Percentiles rank a stretch among this genome's conserved stretches.
These are phyloP conservation scores for Penicillium sp. DNA, from an alignment of 2,329 filamentous ascomycete genomes.

Conservation along the genomic window DNA sequence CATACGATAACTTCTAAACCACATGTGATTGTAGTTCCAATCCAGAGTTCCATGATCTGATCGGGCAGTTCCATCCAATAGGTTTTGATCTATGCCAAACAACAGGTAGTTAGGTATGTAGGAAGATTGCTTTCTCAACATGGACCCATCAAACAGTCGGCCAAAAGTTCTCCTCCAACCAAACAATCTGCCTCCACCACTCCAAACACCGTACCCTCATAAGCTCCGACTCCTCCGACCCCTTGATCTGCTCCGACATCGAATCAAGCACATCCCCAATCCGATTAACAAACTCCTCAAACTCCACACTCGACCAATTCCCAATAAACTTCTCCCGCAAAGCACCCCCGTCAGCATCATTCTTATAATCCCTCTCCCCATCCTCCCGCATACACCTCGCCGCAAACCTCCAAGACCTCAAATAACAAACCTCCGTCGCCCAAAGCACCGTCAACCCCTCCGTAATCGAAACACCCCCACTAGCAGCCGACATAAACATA, in stretches of 20 bases:
- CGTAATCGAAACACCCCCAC: slow-evolving; percentile 52
- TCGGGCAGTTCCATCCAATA: no score
- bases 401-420: slow-evolving; percentile 55
- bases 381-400: slow-evolving; percentile 32
- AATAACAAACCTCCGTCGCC: slow-evolving; percentile 67
- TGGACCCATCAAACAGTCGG: slow-evolving; percentile 39
- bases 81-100: not conserved
- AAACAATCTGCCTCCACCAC: slow-evolving; percentile 50
- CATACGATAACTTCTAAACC: slow-evolving; percentile 12
- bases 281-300: slow-evolving; percentile 56
- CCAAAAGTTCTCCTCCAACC: slow-evolving; percentile 60
- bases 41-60: not conserved
- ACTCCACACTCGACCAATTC: slow-evolving; percentile 64
- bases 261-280: slow-evolving; percentile 56
- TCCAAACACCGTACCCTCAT: slow-evolving; percentile 45
- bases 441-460: slow-evolving; percentile 71
- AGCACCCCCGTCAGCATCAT: slow-evolving; percentile 63
- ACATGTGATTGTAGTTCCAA: not conserved
- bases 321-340: slow-evolving; percentile 62
- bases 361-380: slow-evolving; percentile 13
- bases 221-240: slow-evolving; percentile 36
- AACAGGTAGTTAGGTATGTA: no score
- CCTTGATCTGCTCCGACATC: slow-evolving; percentile 45
- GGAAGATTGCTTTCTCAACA: no score
- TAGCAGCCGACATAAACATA: slow-evolving; percentile 56